phyloP scores from a whole-genome alignment of 805 yeast genomes.

The Candida pseudoglaebosa region DNA sequence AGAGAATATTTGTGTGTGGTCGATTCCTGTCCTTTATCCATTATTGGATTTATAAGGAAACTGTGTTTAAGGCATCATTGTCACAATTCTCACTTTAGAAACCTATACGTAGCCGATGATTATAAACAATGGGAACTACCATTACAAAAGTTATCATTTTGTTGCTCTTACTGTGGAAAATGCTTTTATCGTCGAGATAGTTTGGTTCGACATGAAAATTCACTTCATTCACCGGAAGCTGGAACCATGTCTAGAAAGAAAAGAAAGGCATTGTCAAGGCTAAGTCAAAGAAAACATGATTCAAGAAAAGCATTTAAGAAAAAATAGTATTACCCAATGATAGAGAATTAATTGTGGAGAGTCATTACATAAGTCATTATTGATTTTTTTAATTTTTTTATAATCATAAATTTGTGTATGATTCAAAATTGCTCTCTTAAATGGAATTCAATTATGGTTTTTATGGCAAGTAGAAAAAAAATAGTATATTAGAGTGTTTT shows the following conservation, averaged over 20 bases:
- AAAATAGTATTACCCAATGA: no score
- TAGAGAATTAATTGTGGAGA: no score
- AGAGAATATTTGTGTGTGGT: constrained; percentile 20
- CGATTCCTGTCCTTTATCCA: constrained; percentile 20
- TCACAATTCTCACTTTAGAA: constrained; percentile 17
- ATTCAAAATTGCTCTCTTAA: no score
- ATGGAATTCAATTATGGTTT: no score
- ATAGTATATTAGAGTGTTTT: no score
- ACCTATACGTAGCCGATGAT: neutral
- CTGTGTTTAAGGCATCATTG: constrained; percentile 23
- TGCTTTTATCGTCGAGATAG: constrained; percentile 50
- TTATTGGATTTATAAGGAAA: constrained; percentile 24
- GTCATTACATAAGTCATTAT: no score
- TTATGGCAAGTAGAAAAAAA: no score
- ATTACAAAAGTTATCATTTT: constrained; percentile 10
- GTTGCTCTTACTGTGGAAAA: constrained; percentile 37
- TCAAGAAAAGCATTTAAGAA: neutral
- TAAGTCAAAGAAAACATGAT: no score
- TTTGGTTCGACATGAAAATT: constrained; percentile 44
- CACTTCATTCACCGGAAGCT: constrained; percentile 46
- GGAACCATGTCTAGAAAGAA: neutral
- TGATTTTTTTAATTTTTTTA: no score
- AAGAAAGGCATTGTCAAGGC: neutral
- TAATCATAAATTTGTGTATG: no score
- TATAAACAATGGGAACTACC: neutral